phyloP scores from a whole-genome alignment of 331 rosid genomes.

The Erythrophleum ivorense region DNA sequence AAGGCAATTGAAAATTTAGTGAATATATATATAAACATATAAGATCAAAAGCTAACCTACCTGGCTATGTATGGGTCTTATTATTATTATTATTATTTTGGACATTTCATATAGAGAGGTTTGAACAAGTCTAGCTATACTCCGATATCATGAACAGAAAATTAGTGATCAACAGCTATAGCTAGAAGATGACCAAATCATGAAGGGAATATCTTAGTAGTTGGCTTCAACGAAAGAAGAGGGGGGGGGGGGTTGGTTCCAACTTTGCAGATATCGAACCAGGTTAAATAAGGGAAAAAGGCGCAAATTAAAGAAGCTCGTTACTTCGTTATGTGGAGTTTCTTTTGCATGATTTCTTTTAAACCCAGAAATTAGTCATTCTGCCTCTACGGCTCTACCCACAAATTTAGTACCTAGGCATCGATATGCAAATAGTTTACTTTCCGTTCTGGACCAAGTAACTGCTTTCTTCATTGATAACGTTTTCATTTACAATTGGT shows the following conservation, averaged over 20 bases:
- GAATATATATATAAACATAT: neutral
- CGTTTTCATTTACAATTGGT: neutral
- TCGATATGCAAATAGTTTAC: neutral
- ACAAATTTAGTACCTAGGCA: neutral
- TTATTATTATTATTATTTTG: neutral
- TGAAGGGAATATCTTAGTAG: too few species aligned
- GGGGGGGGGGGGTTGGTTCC: neutral
- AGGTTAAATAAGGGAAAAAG: too few species aligned
- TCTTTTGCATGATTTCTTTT: neutral
- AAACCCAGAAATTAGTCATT: slow-evolving; percentile 5
- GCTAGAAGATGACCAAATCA: neutral
- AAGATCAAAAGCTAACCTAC: neutral
- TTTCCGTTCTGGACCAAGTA: too few species aligned
- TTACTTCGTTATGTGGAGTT: neutral
- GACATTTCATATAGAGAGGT: neutral
- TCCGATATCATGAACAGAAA: neutral
- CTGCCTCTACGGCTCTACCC: neutral
- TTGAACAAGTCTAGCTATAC: neutral
- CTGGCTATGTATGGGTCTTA: neutral
- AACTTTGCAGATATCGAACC: slow-evolving; percentile 28
- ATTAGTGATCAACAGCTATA: neutral
- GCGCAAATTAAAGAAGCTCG: neutral
- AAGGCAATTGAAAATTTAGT: neutral
- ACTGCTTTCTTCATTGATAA: neutral
- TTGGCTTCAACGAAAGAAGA: neutral